Percentiles rank a stretch among this genome's conserved stretches.
Conservation (phyloP, 257 asterid genomes). For the Nicotiana benthamiana region DNA sequence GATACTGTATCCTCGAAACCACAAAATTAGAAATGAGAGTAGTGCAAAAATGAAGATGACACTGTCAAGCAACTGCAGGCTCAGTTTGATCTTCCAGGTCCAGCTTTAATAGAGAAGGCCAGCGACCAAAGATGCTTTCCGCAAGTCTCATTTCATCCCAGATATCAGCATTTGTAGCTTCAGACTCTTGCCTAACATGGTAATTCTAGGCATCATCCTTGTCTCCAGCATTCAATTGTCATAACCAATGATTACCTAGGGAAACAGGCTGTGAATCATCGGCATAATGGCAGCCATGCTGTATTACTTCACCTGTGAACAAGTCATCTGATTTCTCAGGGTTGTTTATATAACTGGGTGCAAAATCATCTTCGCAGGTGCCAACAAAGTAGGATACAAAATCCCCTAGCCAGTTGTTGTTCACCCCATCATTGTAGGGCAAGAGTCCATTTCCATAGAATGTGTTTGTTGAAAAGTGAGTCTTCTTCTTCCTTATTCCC, state of each 20-base stretch:
- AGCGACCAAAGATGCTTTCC: constrained; percentile 22
- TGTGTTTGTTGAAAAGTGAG: background rate
- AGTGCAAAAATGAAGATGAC: background rate
- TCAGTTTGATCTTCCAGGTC: background rate
- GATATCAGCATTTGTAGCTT: background rate
- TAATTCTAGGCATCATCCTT: background rate
- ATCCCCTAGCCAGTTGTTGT: constrained; percentile 18
- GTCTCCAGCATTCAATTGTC: background rate
- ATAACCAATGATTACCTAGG: constrained; percentile 8
- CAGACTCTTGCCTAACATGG: background rate
- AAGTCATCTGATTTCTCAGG: background rate
- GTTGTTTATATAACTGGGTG: background rate
- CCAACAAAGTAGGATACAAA: constrained; percentile 12
- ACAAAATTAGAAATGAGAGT: background rate
- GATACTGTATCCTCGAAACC: background rate
- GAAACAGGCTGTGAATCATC: background rate
- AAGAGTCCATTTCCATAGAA: background rate
- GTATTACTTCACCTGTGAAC: background rate
- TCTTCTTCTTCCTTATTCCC: constrained; percentile 12
- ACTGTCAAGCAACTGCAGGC: background rate
- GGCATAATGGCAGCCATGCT: background rate
- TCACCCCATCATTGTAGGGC: background rate
- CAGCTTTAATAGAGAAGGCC: background rate
- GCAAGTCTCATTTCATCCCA: constrained; percentile 17
- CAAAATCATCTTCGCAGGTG: constrained; percentile 10